These are phyloP conservation scores for Phoenix dactylifera DNA, from an alignment of 176 grass and related monocot species.

Conservation along the genomic window DNA sequence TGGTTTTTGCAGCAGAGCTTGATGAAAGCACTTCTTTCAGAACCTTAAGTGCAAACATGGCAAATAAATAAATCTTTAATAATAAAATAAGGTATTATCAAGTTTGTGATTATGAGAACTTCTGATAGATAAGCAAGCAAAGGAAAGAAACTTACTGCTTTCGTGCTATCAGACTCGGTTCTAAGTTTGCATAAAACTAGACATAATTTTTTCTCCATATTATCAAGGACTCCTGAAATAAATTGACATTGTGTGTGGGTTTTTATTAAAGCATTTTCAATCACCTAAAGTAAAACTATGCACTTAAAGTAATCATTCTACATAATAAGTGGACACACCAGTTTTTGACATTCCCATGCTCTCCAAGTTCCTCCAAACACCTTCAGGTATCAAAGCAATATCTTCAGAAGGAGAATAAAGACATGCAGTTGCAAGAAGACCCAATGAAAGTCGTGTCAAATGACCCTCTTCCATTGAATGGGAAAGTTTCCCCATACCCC, in stretches of 20 bases:
- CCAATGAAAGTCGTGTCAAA: slow-evolving; percentile 66
- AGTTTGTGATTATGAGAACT: no score
- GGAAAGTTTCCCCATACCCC: slow-evolving; percentile 41
- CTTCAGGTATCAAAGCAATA: slow-evolving; percentile 72
- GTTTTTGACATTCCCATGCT: slow-evolving; percentile 53
- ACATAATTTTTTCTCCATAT: slow-evolving; percentile 82
- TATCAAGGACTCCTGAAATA: slow-evolving; percentile 44
- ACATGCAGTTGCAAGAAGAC: slow-evolving; percentile 77
- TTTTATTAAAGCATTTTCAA: no score
- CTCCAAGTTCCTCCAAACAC: slow-evolving; percentile 84
- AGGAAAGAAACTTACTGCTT: slow-evolving; percentile 27
- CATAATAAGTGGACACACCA: slow-evolving; percentile 30
- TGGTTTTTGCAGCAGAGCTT: slow-evolving; percentile 31
- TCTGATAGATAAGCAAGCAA: background rate
- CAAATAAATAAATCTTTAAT: no score
- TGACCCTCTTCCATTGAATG: slow-evolving; percentile 55
- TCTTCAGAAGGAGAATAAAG: slow-evolving; percentile 89
- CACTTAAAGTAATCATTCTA: no score
- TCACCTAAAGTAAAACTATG: no score
- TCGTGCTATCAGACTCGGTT: slow-evolving; percentile 58
- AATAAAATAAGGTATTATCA: no score
- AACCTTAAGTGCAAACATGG: slow-evolving; percentile 31
- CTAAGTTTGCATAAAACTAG: slow-evolving; percentile 61
- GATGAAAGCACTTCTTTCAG: slow-evolving; percentile 51
- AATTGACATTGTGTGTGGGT: background rate